Evolutionary conservation across 352 stramenopile genomes (phyloP).

Genomic region (Phytophthora fragariae): DNA sequence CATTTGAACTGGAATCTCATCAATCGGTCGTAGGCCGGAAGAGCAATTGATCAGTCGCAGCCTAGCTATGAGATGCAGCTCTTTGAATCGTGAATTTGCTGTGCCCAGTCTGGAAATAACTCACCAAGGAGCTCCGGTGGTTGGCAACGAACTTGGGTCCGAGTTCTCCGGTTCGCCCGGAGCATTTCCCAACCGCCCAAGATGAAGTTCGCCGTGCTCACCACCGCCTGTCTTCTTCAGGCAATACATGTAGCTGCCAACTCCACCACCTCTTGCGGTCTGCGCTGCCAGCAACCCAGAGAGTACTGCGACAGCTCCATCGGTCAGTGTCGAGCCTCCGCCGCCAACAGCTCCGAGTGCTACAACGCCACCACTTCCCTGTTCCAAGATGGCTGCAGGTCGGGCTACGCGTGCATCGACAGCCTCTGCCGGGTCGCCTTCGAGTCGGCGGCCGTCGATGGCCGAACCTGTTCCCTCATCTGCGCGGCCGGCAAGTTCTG

Average conservation of each 20-base stretch:
- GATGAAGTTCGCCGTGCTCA: slow-evolving; percentile 1
- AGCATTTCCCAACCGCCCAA: slow-evolving; percentile 1
- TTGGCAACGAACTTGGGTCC: not conserved
- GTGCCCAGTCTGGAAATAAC: not conserved
- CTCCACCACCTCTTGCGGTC: not conserved
- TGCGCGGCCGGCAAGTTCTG: slow-evolving; percentile 33
- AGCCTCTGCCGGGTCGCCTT: slow-evolving; percentile 36
- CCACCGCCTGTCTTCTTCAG: slow-evolving; percentile 5
- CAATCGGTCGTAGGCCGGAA: too few relatives aligned
- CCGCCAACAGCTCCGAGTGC: slow-evolving; percentile 27
- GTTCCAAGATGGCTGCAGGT: slow-evolving; percentile 43
- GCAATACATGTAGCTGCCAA: not conserved
- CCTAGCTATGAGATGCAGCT: too few relatives aligned
- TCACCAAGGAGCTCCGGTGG: not conserved
- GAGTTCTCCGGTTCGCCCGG: not conserved
- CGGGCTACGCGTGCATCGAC: slow-evolving; percentile 36
- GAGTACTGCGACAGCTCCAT: slow-evolving; percentile 42
- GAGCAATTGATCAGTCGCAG: too few relatives aligned
- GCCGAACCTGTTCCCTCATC: slow-evolving; percentile 19
- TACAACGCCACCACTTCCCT: slow-evolving; percentile 38
- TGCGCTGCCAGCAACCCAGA: not conserved
- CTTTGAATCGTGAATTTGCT: too few relatives aligned
- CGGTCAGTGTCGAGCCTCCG: slow-evolving; percentile 28
- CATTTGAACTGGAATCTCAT: too few relatives aligned
- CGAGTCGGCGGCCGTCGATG: slow-evolving; percentile 6